Base-by-base conservation (phyloP, 768 basidiomycete species). In the Mycena amicta region DNA sequence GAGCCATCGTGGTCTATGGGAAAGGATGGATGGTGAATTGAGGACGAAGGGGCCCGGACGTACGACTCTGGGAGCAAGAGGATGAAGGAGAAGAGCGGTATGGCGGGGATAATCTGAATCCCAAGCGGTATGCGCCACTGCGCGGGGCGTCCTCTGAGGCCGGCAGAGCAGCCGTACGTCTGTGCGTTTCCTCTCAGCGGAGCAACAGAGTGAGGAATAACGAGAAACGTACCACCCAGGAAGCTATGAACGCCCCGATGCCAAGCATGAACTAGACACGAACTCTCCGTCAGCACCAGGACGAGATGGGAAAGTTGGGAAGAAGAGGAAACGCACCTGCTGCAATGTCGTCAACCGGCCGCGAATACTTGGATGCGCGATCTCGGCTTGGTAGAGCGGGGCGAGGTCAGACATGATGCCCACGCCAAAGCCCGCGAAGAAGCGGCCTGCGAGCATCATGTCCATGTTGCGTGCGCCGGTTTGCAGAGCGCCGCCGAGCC, bases 331-430 rank as follows among this genome's bases (percentile, higher is more conserved):
- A 25, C 11, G 52, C 40, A 74, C 73, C 60, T 82, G 82, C 67
- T 83, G 82, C 29, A 84, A 69, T 3, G 82, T 83, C 2, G 80
- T 83, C 37, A 83, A 70, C 18, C 81, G 73, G 11, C 83, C 83
- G n/a, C 82, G 74, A 41, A 83, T 83, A 70, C 78, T 79, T 0
- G 83, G 82, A 57, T 83, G 81, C 2, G 83, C 80, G 51, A 86
- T 84, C 69, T 84, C 83, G 18, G 83, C 79, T 71, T 76, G 83
- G 66, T 86, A 85, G 11, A 86, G 66, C 26, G 80, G 77, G 4
- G 80, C 78, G 18, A 81, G 69, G 66, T 81, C 79, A 6, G 80
- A 77, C 60, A 82, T 77, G 56, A 82, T 79, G 1, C 80, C 80
- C 6, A 79, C 72, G 8, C 76, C 77, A 55, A 75, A 76, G 15